phyloP scores from a whole-genome alignment of 192 early-diverging fungal species.

The Podochytrium sp. region DNA sequence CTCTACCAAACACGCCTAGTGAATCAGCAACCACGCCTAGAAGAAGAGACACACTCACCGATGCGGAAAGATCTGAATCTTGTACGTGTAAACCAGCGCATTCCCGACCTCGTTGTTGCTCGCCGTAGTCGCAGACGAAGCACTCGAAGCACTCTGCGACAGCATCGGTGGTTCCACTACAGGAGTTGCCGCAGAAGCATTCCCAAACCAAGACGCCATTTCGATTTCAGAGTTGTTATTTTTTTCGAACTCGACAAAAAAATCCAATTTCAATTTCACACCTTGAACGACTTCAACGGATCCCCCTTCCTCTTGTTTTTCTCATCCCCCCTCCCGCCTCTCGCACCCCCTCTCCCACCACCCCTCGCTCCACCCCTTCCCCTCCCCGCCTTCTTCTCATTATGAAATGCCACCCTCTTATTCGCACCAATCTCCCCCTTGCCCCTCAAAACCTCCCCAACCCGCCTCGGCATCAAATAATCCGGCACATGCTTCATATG shows the following conservation, averaged over 20 bases:
- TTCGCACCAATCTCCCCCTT: neutral
- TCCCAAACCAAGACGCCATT: too few relatives aligned
- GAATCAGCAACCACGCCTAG: neutral
- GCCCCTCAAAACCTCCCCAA: constrained; percentile 2
- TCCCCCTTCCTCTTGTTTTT: constrained; percentile 13
- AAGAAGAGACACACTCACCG: neutral
- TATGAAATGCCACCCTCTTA: constrained; percentile 41
- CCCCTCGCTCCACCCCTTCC: constrained; percentile 29
- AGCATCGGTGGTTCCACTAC: constrained; percentile 11
- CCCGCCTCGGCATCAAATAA: constrained; percentile 84
- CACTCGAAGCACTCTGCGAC: neutral
- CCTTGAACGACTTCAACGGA: constrained; percentile 33
- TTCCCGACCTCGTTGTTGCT: neutral
- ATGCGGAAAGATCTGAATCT: constrained; percentile 31
- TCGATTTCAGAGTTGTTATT: too few relatives aligned
- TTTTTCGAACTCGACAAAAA: too few relatives aligned
- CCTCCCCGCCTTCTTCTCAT: constrained; percentile 16
- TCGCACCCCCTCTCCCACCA: constrained; percentile 18
- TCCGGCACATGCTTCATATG: constrained; percentile 94
- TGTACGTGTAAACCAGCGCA: constrained; percentile 20
- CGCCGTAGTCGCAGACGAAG: constrained; percentile 7
- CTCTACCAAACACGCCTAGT: neutral
- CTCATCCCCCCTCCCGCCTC: neutral
- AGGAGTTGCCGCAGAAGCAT: too few relatives aligned
- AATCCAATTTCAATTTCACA: neutral